Percentiles rank a stretch among this genome's conserved stretches.
These are phyloP conservation scores for Penicillium hesseltinei DNA, from an alignment of 2,329 filamentous ascomycete genomes.

Conservation along the genomic window DNA sequence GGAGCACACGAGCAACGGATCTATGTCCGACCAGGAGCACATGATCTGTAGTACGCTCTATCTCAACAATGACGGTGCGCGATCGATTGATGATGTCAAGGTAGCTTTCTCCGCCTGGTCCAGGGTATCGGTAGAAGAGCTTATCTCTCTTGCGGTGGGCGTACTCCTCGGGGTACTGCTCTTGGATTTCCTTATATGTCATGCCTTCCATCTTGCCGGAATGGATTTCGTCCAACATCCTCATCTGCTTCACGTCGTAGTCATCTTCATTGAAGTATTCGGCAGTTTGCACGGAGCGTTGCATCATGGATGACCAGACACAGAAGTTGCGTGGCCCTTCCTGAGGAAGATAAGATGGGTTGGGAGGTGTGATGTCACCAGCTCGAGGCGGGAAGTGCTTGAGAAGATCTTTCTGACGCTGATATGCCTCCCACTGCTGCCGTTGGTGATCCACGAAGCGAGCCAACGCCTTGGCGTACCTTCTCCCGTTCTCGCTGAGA, in stretches of 20 bases:
- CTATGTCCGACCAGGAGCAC: constrained; percentile 89
- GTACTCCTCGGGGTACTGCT: constrained; percentile 78
- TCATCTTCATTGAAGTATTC: constrained; percentile 93
- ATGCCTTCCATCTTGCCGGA: constrained; percentile 90
- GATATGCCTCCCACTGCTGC: constrained; percentile 76
- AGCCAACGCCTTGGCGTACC: constrained; percentile 76
- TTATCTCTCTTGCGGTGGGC: constrained; percentile 77
- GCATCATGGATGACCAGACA: constrained; percentile 97
- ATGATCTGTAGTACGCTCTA: constrained; percentile 96
- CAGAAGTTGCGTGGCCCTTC: constrained; percentile 83
- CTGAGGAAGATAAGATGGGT: constrained; percentile 67
- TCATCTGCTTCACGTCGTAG: constrained; percentile 95
- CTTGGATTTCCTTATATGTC: constrained; percentile 86
- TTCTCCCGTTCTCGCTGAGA: constrained; percentile 74
- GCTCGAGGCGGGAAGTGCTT: constrained; percentile 85
- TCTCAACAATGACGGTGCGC: constrained; percentile 91
- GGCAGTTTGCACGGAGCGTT: constrained; percentile 81
- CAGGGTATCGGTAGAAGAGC: constrained; percentile 93
- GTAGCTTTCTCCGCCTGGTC: constrained; percentile 92
- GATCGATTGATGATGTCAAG: constrained; percentile 95
- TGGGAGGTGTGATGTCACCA: constrained; percentile 90
- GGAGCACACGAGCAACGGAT: constrained; percentile 83
- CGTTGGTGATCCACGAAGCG: constrained; percentile 80
- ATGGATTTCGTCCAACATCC: constrained; percentile 96
- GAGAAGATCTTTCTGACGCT: constrained; percentile 72